Conservation (phyloP, 352 stramenopile species). For the Globisporangium perplexum region DNA sequence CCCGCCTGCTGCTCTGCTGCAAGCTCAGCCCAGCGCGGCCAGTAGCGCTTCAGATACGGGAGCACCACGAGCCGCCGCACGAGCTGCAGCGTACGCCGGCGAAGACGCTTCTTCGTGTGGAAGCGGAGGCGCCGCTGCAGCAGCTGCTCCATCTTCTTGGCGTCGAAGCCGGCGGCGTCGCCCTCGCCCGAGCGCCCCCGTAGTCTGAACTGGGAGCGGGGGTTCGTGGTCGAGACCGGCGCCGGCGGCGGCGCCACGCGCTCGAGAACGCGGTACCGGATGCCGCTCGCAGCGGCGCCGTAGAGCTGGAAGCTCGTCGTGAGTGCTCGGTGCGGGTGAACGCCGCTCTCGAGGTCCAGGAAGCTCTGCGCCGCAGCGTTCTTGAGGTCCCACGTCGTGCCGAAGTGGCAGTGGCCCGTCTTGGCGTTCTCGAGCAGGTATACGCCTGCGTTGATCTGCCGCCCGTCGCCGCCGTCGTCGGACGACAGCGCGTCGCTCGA, state of each 20-base stretch:
- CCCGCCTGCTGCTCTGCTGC: slow-evolving; percentile 1
- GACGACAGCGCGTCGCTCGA: slow-evolving; percentile 2
- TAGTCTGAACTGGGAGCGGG: background rate
- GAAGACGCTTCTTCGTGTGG: slow-evolving; percentile 25
- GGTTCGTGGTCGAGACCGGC: slow-evolving; percentile 2
- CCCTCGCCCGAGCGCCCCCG: background rate
- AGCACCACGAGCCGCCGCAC: slow-evolving; percentile 30
- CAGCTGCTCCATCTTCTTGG: slow-evolving; percentile 44
- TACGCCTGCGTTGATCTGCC: slow-evolving; percentile 57
- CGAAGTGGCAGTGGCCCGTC: slow-evolving; percentile 53
- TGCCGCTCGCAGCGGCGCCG: slow-evolving; percentile 28
- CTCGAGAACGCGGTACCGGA: slow-evolving; percentile 55
- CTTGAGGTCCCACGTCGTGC: slow-evolving; percentile 67
- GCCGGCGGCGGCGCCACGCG: slow-evolving; percentile 18
- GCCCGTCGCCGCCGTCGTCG: slow-evolving; percentile 8
- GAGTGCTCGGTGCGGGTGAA: slow-evolving; percentile 42
- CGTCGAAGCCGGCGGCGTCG: slow-evolving; percentile 28
- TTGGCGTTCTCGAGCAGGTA: slow-evolving; percentile 59
- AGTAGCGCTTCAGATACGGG: slow-evolving; percentile 25
- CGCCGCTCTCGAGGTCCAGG: slow-evolving; percentile 31
- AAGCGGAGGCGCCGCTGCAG: slow-evolving; percentile 29
- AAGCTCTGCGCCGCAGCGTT: slow-evolving; percentile 50
- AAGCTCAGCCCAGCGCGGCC: slow-evolving; percentile 25
- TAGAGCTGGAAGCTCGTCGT: slow-evolving; percentile 36
- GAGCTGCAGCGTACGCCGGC: slow-evolving; percentile 27